Evolutionary conservation across 1,284 basidiomycete genomes (phyloP).

Genomic region (Heliocybe sulcata): DNA sequence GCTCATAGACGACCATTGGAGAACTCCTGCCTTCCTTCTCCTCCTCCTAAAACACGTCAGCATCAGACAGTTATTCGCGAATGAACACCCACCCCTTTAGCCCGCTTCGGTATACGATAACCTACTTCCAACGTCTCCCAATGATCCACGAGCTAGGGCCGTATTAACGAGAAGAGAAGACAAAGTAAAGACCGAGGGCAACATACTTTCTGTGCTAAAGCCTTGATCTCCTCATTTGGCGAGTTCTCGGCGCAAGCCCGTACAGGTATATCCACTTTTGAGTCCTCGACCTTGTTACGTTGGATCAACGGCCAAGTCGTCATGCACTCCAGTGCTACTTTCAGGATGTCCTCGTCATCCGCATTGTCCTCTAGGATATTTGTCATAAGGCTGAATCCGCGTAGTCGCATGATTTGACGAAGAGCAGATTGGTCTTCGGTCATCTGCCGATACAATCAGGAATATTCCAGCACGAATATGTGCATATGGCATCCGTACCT

Average conservation of each 20-base stretch:
- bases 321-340: slow-evolving; percentile 69
- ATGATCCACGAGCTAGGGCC: slow-evolving; percentile 52
- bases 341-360: slow-evolving; percentile 67
- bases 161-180: slow-evolving; percentile 1
- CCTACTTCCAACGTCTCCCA: slow-evolving; percentile 75
- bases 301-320: slow-evolving; percentile 78
- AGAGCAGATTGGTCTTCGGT: slow-evolving; percentile 79
- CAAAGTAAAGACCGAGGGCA: slow-evolving; percentile 3
- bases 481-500: slow-evolving; percentile 35
- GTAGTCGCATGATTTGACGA: slow-evolving; percentile 85
- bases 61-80: neutral
- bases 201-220: slow-evolving; percentile 50
- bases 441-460: slow-evolving; percentile 40
- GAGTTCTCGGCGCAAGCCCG: slow-evolving; percentile 38
- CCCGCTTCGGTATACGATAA: slow-evolving; percentile 81
- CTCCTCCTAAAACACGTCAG: slow-evolving; percentile 12
- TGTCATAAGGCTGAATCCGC: slow-evolving; percentile 91
- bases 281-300: slow-evolving; percentile 92
- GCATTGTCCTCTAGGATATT: slow-evolving; percentile 80
- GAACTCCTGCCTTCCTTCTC: slow-evolving; percentile 12
- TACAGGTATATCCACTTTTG: slow-evolving; percentile 70
- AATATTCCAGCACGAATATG: neutral
- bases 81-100: slow-evolving; percentile 32
- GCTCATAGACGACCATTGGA: slow-evolving; percentile 5
- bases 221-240: slow-evolving; percentile 49